Percentiles rank a stretch among this genome's conserved stretches.
These are phyloP conservation scores for Fusarium xyrophilum DNA, from an alignment of 2,329 filamentous ascomycete species.

Conservation along the genomic window DNA sequence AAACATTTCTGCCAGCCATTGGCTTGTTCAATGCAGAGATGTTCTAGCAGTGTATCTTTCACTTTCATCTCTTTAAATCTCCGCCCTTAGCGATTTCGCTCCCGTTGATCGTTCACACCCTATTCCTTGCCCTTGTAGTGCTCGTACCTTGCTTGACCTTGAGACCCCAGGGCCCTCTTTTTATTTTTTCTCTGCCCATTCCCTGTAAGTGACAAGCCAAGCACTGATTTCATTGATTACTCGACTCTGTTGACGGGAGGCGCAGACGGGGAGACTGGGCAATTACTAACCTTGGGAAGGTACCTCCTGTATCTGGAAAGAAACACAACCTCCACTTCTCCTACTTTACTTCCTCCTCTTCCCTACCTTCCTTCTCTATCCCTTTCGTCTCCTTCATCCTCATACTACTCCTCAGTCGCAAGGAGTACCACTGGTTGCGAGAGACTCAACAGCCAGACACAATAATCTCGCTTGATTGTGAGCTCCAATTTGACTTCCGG, in stretches of 20 bases:
- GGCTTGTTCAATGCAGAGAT: background rate
- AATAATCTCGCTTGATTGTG: conserved; percentile 10
- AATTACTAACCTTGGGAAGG: conserved; percentile 30
- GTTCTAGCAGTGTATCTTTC: background rate
- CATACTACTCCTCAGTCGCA: conserved; percentile 9
- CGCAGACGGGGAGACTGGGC: conserved; percentile 3
- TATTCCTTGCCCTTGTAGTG: background rate
- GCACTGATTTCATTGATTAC: conserved; percentile 7
- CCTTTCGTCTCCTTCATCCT: background rate
- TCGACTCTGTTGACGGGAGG: conserved; percentile 8
- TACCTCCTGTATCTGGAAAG: conserved; percentile 17
- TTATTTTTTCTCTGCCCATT: conserved; percentile 16
- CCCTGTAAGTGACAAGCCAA: conserved; percentile 9
- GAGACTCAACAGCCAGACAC: conserved; percentile 9
- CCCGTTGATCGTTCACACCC: conserved; percentile 30
- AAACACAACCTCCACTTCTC: conserved; percentile 26
- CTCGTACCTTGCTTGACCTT: background rate
- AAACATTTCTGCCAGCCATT: conserved; percentile 3
- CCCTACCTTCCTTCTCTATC: conserved; percentile 2
- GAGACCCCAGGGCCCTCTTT: conserved; percentile 32
- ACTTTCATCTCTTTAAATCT: conserved; percentile 23
- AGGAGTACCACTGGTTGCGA: conserved; percentile 29
- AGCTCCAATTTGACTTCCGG: conserved; percentile 21
- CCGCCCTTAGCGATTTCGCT: conserved; percentile 31
- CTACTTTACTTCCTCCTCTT: conserved; percentile 16